Conservation (phyloP, 352 stramenopile genomes). For the Globisporangium viniferum region DNA sequence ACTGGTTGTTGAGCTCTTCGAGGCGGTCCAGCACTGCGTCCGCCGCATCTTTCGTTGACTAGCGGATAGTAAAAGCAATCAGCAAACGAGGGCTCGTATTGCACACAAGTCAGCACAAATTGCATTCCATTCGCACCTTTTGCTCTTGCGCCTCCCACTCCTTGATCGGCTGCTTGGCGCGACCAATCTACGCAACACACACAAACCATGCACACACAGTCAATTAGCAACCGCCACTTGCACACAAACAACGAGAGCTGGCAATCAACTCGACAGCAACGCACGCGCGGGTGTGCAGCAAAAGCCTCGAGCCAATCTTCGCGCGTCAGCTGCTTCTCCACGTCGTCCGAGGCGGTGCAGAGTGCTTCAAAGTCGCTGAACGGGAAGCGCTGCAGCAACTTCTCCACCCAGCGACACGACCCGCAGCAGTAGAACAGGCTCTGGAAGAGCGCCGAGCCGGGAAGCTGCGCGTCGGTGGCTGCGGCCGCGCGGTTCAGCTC, state of each 20-base stretch:
- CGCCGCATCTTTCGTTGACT: slow-evolving; percentile 55
- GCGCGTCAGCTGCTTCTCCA: slow-evolving; percentile 33
- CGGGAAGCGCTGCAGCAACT: slow-evolving; percentile 40
- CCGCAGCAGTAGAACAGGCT: slow-evolving; percentile 65
- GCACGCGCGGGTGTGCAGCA: slow-evolving; percentile 53
- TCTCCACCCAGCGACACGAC: slow-evolving; percentile 43
- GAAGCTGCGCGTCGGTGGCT: slow-evolving; percentile 16
- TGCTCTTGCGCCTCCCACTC: slow-evolving; percentile 77
- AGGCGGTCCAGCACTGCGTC: slow-evolving; percentile 52
- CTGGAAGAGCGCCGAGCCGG: slow-evolving; percentile 28
- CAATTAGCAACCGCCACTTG: background rate
- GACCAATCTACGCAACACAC: slow-evolving; percentile 44
- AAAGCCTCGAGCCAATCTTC: slow-evolving; percentile 75
- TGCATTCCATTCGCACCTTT: slow-evolving; percentile 24
- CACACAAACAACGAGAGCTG: background rate
- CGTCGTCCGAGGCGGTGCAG: slow-evolving; percentile 36
- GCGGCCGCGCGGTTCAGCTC: slow-evolving; percentile 41
- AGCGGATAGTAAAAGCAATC: background rate
- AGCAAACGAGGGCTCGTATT: background rate
- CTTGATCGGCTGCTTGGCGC: slow-evolving; percentile 60
- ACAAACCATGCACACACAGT: background rate
- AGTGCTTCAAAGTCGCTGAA: slow-evolving; percentile 38
- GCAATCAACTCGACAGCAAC: background rate
- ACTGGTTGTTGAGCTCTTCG: slow-evolving; percentile 60
- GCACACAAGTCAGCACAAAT: too few relatives aligned